Conservation (phyloP, 805 yeast species). For the Isabelozyma rhagii region DNA sequence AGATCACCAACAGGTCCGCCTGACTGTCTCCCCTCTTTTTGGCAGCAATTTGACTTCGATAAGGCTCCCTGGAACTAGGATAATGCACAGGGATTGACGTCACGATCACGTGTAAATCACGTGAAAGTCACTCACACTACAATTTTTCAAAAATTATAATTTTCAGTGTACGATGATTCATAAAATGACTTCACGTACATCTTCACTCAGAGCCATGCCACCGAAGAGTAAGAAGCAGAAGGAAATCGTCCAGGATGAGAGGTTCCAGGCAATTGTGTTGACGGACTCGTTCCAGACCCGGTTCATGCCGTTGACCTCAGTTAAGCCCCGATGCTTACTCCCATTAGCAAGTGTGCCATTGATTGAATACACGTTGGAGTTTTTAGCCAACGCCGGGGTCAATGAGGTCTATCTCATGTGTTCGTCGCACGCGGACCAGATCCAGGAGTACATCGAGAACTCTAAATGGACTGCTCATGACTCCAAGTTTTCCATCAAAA, state of each 20-base stretch:
- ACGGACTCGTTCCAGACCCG: conserved; percentile 92
- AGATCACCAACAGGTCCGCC: too few species aligned
- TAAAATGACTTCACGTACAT: too few species aligned
- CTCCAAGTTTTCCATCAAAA: conserved; percentile 78
- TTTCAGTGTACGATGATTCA: too few species aligned
- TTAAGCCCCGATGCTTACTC: conserved; percentile 83
- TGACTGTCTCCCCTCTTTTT: too few species aligned
- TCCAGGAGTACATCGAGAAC: conserved; percentile 72
- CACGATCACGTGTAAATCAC: too few species aligned
- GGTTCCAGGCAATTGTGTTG: conserved; percentile 90
- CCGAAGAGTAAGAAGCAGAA: conserved; percentile 51
- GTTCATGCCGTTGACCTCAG: conserved; percentile 87
- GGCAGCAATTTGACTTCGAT: too few species aligned
- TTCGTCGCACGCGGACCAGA: conserved; percentile 85
- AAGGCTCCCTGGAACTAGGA: too few species aligned
- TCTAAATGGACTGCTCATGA: conserved; percentile 67
- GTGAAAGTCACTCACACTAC: too few species aligned
- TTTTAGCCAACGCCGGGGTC: conserved; percentile 86
- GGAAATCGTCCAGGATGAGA: conserved; percentile 62
- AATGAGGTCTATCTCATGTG: conserved; percentile 89
- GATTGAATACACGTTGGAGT: conserved; percentile 91
- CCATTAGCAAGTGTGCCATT: conserved; percentile 93
- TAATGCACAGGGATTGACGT: too few species aligned
- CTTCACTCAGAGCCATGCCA: conserved; percentile 26
- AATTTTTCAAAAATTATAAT: too few species aligned